phyloP scores from a whole-genome alignment of 1,139 yeast species.

The Scheffersomyces titani region DNA sequence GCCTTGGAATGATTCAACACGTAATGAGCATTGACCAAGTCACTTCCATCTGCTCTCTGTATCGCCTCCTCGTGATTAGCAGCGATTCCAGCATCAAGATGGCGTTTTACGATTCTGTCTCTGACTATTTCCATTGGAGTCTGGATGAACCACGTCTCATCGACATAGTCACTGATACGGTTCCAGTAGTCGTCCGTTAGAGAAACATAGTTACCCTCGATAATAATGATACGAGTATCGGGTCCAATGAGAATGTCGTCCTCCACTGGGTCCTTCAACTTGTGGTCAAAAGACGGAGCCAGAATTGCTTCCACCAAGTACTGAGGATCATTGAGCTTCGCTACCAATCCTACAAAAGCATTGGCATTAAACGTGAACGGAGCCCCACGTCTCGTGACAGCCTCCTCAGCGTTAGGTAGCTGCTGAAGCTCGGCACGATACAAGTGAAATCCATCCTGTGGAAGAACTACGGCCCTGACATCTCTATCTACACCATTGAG shows the following conservation, averaged over 20 bases:
- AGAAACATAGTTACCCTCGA: slow-evolving; percentile 68
- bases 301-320: slow-evolving; percentile 18
- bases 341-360: slow-evolving; percentile 28
- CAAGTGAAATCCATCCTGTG: slow-evolving; percentile 83
- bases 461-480: slow-evolving; percentile 30
- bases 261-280: slow-evolving; percentile 62
- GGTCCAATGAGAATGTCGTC: slow-evolving; percentile 47
- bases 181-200: slow-evolving; percentile 54
- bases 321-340: slow-evolving; percentile 15
- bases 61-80: slow-evolving; percentile 57
- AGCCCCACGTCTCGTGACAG: slow-evolving; percentile 73
- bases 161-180: slow-evolving; percentile 34
- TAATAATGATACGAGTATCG: slow-evolving; percentile 49
- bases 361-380: slow-evolving; percentile 79
- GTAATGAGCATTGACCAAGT: slow-evolving; percentile 63
- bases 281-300: slow-evolving; percentile 81
- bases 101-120: slow-evolving; percentile 68
- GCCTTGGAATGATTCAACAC: slow-evolving; percentile 44
- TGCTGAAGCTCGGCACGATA: slow-evolving; percentile 54
- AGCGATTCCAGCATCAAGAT: slow-evolving; percentile 69
- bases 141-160: slow-evolving; percentile 48
- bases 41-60: slow-evolving; percentile 66
- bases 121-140: slow-evolving; percentile 50
- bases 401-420: slow-evolving; percentile 56
- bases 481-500: slow-evolving; percentile 25